A percentile compares a stretch with the other conserved stretches of the same genome.
Evolutionary conservation across 345 rosid species (phyloP).

Genomic region (Gynandropsis gynandra): DNA sequence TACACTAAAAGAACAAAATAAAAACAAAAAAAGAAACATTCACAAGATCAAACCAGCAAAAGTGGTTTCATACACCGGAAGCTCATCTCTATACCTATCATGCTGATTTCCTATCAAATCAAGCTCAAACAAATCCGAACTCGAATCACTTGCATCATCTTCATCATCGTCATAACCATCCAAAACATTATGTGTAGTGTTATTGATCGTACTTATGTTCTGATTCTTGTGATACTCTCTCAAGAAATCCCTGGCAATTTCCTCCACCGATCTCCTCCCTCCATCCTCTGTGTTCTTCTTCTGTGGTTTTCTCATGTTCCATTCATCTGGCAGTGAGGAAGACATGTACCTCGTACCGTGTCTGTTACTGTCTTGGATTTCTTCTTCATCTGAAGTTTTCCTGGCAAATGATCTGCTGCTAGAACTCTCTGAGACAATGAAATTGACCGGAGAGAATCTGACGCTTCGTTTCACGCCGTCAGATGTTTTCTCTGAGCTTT

Average conservation of each 20-base stretch:
- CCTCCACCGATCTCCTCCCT: constrained; percentile 46
- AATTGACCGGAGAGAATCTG: constrained; percentile 61
- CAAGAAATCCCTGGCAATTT: constrained; percentile 57
- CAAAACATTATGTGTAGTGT: not conserved
- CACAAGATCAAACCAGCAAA: constrained; percentile 33
- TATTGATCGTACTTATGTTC: constrained; percentile 14
- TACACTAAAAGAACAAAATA: too few species aligned
- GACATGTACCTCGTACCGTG: not conserved
- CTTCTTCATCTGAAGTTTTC: constrained; percentile 50
- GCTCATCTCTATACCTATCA: constrained; percentile 64
- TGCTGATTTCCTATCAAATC: constrained; percentile 50
- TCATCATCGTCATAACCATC: constrained; percentile 27
- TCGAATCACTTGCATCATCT: constrained; percentile 37
- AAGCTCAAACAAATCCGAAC: constrained; percentile 75
- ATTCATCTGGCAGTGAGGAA: constrained; percentile 3
- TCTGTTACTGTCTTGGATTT: constrained; percentile 21
- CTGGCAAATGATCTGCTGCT: constrained; percentile 26
- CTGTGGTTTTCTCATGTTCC: constrained; percentile 23
- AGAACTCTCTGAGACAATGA: constrained; percentile 29
- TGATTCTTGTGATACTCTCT: constrained; percentile 51
- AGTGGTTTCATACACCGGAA: constrained; percentile 96
- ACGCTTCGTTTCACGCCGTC: constrained; percentile 59
- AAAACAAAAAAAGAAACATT: constrained; percentile 7
- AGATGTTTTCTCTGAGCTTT: constrained; percentile 45
- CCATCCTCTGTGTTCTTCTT: constrained; percentile 34